Base-by-base conservation (phyloP, 345 rosid species). In the Eucalyptus cloeziana region DNA sequence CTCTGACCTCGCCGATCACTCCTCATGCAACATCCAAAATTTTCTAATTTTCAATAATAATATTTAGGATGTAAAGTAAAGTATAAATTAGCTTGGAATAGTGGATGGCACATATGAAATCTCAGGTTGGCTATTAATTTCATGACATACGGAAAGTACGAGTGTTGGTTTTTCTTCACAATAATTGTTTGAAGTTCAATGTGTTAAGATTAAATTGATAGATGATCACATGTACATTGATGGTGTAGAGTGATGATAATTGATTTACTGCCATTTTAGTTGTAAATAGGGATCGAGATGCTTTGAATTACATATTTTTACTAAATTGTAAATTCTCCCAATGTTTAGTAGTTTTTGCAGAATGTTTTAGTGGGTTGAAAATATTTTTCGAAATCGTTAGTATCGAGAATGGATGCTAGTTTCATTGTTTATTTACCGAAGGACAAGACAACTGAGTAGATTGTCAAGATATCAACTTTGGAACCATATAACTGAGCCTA, bases 1-100 rank as follows among this genome's bases (percentile, higher is more conserved):
- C 4, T 21, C 5, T 52, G 1, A 52, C 8, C 25, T 0, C 25
- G 0, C 8, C 10, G 0, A 52, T 0, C 58, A 52, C 25, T 19
- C 25, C 4, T 52, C 58, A 25, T 58, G 67, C 0, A 7, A 25
- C n/a, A 5, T 58, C n/a, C 1, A 25, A 58, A 58, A 25, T 58
- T 58, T 58, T 58, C 67, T 25, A 58, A 4, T 58, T 13, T 27
- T 10, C 7, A 5, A 0, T 58, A 10, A 58, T 58, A 58, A 5
- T 58, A 58, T 58, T 4, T 58, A 25, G n/a, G 67, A 58, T 25
- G n/a, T 58, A 58, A 58, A 58, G n/a, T 11, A 24, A 10, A 5
- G 64, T 58, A 58, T 52, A 52, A 52, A 52, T 52, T 52, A 52
- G n/a, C 64, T 58, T 10, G 14, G 64, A 58, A 5, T 58, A 10